Percentiles rank a stretch among this genome's conserved stretches.
phyloP scores from a whole-genome alignment of 2,329 filamentous ascomycete genomes.

The Sclerotinia spermophila region DNA sequence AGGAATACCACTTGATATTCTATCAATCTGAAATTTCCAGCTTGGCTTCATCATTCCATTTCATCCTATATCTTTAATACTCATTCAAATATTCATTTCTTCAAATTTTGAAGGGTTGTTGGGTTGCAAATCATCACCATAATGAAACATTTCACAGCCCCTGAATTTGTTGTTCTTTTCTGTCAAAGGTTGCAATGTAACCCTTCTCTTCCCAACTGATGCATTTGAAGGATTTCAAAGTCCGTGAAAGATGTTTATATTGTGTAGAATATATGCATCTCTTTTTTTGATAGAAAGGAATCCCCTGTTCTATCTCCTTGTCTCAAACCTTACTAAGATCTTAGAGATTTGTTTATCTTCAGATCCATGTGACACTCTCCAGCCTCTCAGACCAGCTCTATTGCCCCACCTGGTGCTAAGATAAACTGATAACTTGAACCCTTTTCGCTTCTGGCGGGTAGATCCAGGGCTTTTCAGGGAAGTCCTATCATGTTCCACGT shows the following conservation, averaged over 20 bases:
- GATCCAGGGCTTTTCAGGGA: conserved; percentile 14
- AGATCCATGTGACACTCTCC: not conserved
- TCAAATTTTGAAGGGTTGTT: not conserved
- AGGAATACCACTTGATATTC: not conserved
- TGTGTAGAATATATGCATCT: not conserved
- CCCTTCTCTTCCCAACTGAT: not conserved
- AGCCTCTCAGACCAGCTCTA: not conserved
- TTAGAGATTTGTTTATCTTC: not conserved
- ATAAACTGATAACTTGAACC: conserved; percentile 4
- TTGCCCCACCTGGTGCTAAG: conserved; percentile 10
- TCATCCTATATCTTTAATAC: not conserved
- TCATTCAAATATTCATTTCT: not conserved
- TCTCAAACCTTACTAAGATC: not conserved
- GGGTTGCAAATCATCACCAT: not conserved
- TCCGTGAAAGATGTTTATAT: not conserved
- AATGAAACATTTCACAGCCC: conserved; percentile 1
- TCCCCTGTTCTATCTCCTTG: not conserved
- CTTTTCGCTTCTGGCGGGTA: conserved; percentile 9
- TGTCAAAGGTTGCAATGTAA: not conserved
- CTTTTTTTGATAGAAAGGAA: conserved; percentile 2
- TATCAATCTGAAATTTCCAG: not conserved
- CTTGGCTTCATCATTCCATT: not conserved
- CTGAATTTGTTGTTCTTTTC: conserved; percentile 2
- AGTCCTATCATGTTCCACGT: not conserved
- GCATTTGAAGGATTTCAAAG: not conserved